These are phyloP conservation scores for Dacryopinax spathularia DNA, from an alignment of 768 basidiomycete genomes.

Conservation along the genomic window DNA sequence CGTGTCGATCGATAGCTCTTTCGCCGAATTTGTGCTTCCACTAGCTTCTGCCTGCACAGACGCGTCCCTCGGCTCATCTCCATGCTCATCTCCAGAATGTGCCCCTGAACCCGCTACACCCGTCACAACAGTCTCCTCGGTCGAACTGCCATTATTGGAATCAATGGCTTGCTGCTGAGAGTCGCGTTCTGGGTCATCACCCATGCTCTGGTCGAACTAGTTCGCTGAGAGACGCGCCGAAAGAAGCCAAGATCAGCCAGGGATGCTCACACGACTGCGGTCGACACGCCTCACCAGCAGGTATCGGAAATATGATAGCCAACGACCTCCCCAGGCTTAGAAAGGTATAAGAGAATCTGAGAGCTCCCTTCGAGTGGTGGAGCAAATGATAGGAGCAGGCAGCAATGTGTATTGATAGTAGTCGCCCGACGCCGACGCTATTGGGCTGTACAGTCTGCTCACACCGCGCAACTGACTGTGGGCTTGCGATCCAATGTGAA, in stretches of 20 bases:
- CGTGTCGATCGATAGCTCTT: not conserved
- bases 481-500: not conserved
- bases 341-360: not conserved
- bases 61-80: not conserved
- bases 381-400: not conserved
- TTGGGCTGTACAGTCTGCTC: not conserved
- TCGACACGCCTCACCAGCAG: constrained; percentile 3
- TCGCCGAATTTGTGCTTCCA: not conserved
- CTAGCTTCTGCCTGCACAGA: not conserved
- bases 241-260: not conserved
- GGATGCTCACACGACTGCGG: not conserved
- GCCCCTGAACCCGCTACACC: not conserved
- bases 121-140: not conserved
- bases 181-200: constrained; percentile 3
- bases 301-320: not conserved
- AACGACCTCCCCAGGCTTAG: not conserved
- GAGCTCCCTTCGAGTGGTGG: not conserved
- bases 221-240: not conserved
- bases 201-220: not conserved
- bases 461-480: not conserved
- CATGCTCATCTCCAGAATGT: not conserved
- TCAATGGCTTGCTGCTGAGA: not conserved
- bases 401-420: not conserved
- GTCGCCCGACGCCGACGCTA: not conserved
- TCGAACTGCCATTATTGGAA: not conserved